Base-by-base conservation (phyloP, 352 stramenopile genomes). In the Pythium sukuiense region DNA sequence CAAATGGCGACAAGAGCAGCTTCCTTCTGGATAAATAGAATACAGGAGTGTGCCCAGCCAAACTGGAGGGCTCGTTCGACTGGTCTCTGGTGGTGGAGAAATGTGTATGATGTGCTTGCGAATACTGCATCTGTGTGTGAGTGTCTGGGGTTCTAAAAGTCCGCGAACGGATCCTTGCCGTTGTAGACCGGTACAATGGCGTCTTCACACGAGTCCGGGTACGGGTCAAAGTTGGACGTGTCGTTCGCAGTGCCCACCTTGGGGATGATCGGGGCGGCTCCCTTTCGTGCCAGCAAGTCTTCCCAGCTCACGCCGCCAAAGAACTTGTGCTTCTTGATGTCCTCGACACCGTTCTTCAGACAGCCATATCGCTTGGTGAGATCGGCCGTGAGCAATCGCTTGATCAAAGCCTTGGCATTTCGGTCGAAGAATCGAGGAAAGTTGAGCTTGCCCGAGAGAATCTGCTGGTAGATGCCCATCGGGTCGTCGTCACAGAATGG, bases 321-420 rank as follows among this genome's bases (percentile, higher is more conserved):
- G 76, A 96, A 99, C 78, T 98, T 98, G 83, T 98, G 92, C 61
- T 97, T 97, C 80, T 98, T 99, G 60, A 99, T 97, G 72, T 99
- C 97, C 41, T 93, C 74, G 3, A 96, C 92, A 8, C 96, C 96
- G 62, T 91, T 94, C 85, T 98, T 99, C 26, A 99, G 79, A 79
- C 95, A 99, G 37, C 97, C 97, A 66, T 97, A 98, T 52, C 97
- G 90, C 76, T 98, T 98, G 3, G 96, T 99, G n/a, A 99, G 81
- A 67, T 99, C 96, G 0, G 92, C 80, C 48, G 89, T 96, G 41
- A 99, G 86, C 70, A 99, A 79, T 48, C 97, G 96, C 80, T 99
- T 99, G 81, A 98, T 98, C 33, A 99, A 76, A 18, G 87, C 91
- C 72, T 98, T 99, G 57, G 96, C 95, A 63, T 97, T 96, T 37